These are phyloP conservation scores for Phyllosticta paracitricarpa DNA, from an alignment of 2,329 filamentous ascomycete species.

Conservation along the genomic window DNA sequence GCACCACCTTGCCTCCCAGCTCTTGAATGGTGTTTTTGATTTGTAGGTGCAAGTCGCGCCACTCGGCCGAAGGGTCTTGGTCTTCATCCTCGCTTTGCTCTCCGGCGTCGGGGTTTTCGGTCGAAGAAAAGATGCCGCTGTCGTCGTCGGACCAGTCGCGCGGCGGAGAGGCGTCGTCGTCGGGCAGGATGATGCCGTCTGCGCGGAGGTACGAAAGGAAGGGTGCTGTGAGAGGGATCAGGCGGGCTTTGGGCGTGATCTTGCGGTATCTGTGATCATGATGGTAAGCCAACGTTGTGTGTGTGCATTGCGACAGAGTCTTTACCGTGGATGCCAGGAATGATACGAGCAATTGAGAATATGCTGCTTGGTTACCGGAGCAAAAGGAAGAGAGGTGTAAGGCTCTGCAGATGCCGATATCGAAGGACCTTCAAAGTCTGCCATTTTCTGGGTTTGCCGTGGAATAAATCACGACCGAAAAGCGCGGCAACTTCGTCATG, in stretches of 20 bases:
- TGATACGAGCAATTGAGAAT: constrained; percentile 94
- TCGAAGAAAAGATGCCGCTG: constrained; percentile 41
- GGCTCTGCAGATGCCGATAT: not conserved
- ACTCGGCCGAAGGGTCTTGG: constrained; percentile 55
- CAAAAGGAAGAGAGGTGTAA: constrained; percentile 53
- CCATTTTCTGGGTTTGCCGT: not conserved
- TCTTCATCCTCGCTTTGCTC: constrained; percentile 51
- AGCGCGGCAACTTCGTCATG: not conserved
- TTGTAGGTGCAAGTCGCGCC: constrained; percentile 62
- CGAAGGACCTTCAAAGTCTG: not conserved
- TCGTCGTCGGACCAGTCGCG: constrained; percentile 38
- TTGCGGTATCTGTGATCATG: constrained; percentile 56
- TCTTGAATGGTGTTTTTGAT: constrained; percentile 71
- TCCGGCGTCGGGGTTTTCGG: constrained; percentile 35
- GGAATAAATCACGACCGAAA: not conserved
- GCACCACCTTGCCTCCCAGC: constrained; percentile 75
- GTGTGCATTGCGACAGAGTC: not conserved
- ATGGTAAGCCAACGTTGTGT: not conserved
- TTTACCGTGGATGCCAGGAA: constrained; percentile 70
- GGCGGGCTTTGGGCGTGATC: constrained; percentile 73
- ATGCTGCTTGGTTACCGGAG: constrained; percentile 73
- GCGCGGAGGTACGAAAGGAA: constrained; percentile 83
- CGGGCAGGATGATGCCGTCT: constrained; percentile 83
- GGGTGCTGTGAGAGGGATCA: constrained; percentile 63
- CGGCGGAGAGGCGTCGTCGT: constrained; percentile 45